phyloP scores from a whole-genome alignment of 805 yeast species.

The Hanseniaspora guilliermondii region DNA sequence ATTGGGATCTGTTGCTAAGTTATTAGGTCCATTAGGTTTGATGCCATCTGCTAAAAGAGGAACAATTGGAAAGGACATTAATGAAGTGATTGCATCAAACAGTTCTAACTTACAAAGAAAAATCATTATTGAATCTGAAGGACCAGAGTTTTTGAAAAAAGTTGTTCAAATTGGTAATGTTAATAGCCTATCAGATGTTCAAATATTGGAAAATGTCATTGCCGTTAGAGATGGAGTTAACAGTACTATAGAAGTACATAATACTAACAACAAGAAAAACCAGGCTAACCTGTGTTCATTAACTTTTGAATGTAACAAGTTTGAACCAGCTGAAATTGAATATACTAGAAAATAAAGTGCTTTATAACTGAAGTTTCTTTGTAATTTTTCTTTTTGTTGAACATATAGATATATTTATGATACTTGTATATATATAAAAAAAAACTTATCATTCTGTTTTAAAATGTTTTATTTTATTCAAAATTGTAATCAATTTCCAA shows the following conservation, averaged over 20 bases:
- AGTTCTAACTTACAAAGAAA: conserved; percentile 14
- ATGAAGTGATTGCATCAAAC: conserved; percentile 38
- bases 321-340: conserved; percentile 13
- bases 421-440: neutral
- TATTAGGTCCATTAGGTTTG: conserved; percentile 76
- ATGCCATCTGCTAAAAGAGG: conserved; percentile 83
- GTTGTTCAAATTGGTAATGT: conserved; percentile 1
- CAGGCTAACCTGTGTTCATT: neutral
- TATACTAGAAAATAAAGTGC: neutral
- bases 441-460: neutral
- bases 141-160: neutral
- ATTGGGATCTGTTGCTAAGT: conserved; percentile 57
- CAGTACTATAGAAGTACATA: conserved; percentile 38
- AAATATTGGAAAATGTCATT: conserved; percentile 56
- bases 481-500: too few relatives aligned
- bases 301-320: conserved; percentile 3
- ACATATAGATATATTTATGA: too few relatives aligned
- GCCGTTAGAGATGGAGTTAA: conserved; percentile 54
- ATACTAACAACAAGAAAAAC: neutral
- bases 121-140: neutral
- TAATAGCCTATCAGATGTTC: conserved; percentile 56
- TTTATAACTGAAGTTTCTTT: neutral
- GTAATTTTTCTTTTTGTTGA: too few relatives aligned
- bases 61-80: conserved; percentile 62
- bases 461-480: too few relatives aligned